A percentile compares a stretch with the other conserved stretches of the same genome.
These are phyloP conservation scores for Alternaria novae-zelandiae DNA, from an alignment of 2,329 filamentous ascomycete genomes.

Conservation along the genomic window DNA sequence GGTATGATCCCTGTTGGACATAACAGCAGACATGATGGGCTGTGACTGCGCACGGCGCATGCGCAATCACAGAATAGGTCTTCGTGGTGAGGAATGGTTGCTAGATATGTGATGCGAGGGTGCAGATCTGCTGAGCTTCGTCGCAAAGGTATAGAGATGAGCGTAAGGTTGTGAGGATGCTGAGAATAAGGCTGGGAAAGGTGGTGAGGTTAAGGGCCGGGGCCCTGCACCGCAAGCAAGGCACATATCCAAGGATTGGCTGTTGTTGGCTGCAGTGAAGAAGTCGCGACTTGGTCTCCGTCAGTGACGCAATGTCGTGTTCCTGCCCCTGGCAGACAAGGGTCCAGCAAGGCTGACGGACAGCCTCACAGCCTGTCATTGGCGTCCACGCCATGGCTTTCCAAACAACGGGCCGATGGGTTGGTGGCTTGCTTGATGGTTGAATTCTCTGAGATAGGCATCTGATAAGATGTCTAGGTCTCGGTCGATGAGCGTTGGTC, in stretches of 20 bases:
- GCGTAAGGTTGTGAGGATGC: background rate
- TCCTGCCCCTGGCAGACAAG: constrained; percentile 23
- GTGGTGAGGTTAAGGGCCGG: constrained; percentile 11
- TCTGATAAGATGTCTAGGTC: background rate
- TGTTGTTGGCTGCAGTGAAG: constrained; percentile 29
- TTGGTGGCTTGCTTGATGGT: background rate
- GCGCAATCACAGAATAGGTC: constrained; percentile 16
- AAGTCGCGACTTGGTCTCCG: constrained; percentile 28
- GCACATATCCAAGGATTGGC: constrained; percentile 21
- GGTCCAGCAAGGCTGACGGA: constrained; percentile 20
- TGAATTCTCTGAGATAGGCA: background rate
- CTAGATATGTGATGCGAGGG: constrained; percentile 17
- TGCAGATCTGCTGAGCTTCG: constrained; percentile 22
- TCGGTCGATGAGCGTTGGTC: background rate
- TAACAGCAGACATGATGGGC: constrained; percentile 25
- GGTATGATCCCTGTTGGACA: constrained; percentile 4
- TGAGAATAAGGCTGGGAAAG: constrained; percentile 2
- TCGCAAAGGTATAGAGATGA: constrained; percentile 11
- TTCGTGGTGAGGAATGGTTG: constrained; percentile 14
- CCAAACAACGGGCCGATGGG: constrained; percentile 17
- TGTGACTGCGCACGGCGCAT: constrained; percentile 16
- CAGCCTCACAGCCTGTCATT: constrained; percentile 20
- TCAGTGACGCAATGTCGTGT: constrained; percentile 33
- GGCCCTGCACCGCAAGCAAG: constrained; percentile 25
- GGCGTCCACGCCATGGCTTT: constrained; percentile 1